Evolutionary conservation across 1,139 yeast species (phyloP), one percentile per base, ranked within the genome.

Genomic region (Kluyveromyces sp.): DNA sequence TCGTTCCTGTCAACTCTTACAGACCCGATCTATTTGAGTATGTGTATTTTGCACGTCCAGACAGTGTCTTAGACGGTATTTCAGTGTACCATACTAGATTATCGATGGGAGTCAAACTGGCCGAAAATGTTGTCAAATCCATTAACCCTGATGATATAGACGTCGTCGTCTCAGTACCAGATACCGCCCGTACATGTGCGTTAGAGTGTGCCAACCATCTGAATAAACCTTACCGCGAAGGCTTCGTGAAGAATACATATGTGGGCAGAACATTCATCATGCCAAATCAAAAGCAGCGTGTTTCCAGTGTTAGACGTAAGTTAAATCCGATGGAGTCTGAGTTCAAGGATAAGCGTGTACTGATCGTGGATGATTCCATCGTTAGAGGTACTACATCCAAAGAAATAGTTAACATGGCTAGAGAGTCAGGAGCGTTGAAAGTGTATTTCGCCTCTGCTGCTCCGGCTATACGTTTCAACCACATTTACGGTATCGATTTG

Each of bases 1-100:
- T 89, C 44, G 92, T 82, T n/a, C 80, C 84, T 48, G 77, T 82
- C 48, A 71, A 74, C 60, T 65, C 81, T 1, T 89, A 88, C 65
- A 80, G 96, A 8, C 99, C 99, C 2, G 98, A 94, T 68, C 81
- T 92, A 54, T 92, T 92, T 58, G 99, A 92, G 68, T 94, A 88
- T 62, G 99, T 92, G 39, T 92, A 92, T 68, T 92, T 92, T 69
- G 97, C 98, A 25, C 80, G 99, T 63, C 96, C 97, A 0, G 99
- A 92, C 64, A 83, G 95, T 38, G 95, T 92, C 33, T 69, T 89
- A 57, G 99, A 92, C 64, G 98, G 98, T 17, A 83, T 89, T 41
- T 84, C 95, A 13, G 97, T 92, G 26, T 94, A 92, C 68, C 80
- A 92, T 57, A 81, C 95, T 29, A 80, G 98, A 64, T 74, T 92